phyloP scores from a whole-genome alignment of 2,329 filamentous ascomycete genomes.

The Chalaropsis thielavioides region DNA sequence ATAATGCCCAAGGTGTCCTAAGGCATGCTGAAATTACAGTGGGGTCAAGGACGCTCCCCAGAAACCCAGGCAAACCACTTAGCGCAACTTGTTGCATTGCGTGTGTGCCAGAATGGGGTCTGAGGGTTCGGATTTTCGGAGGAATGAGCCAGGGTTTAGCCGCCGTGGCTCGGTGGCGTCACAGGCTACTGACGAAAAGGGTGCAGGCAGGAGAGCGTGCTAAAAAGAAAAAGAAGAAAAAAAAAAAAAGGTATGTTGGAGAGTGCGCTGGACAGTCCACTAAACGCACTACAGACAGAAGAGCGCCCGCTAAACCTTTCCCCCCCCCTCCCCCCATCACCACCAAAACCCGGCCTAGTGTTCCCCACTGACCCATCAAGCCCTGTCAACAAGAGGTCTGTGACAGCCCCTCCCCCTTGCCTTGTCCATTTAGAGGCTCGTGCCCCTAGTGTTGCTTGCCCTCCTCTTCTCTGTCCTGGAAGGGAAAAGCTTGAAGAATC shows the following conservation, averaged over 20 bases:
- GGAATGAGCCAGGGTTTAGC: neutral
- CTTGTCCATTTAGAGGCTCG: neutral
- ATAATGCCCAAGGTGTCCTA: no score
- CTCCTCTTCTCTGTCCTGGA: no score
- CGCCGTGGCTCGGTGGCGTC: neutral
- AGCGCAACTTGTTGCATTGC: no score
- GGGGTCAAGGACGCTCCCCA: neutral
- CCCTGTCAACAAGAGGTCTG: neutral
- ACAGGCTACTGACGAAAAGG: no score
- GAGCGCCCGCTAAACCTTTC: neutral
- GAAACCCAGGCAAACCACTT: neutral
- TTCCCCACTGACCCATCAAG: neutral
- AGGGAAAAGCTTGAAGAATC: no score
- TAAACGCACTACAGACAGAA: no score
- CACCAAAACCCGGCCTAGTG: neutral
- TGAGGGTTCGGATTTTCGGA: neutral
- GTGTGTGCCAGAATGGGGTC: neutral
- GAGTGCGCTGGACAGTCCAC: neutral
- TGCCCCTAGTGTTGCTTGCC: no score
- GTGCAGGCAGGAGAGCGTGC: no score
- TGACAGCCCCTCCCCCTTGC: neutral
- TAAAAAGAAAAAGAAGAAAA: neutral
- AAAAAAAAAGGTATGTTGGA: neutral
- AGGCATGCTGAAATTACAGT: slow-evolving; percentile 1
- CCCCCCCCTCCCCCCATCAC: neutral